Percentiles rank a stretch among this genome's conserved stretches.
These are phyloP conservation scores for Centrapalus pauciflorus DNA, from an alignment of 129 eudicot species.

Conservation along the genomic window DNA sequence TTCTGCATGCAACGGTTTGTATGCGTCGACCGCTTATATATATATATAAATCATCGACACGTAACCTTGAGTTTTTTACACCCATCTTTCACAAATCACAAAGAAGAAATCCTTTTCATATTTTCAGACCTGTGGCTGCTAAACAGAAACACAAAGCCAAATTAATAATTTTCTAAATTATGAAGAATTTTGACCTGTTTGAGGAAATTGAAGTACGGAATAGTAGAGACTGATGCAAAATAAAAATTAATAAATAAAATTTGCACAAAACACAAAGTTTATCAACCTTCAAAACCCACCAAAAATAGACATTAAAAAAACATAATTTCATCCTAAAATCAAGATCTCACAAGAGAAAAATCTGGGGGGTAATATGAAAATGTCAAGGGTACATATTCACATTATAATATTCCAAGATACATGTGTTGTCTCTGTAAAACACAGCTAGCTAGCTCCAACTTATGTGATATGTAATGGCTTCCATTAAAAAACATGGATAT, in stretches of 20 bases:
- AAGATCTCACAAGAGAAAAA: conserved; percentile 33
- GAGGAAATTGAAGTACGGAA: not conserved
- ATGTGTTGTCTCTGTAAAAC: conserved; percentile 33
- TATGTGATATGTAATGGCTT: conserved; percentile 32
- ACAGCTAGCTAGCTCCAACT: conserved; percentile 37
- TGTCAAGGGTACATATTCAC: conserved; percentile 5
- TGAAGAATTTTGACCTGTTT: too few relatives aligned
- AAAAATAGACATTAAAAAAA: conserved; percentile 26
- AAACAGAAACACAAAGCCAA: too few relatives aligned
- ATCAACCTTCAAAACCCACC: conserved; percentile 28
- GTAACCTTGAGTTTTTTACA: too few relatives aligned
- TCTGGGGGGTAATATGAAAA: conserved; percentile 9
- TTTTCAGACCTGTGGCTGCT: too few relatives aligned
- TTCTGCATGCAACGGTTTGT: too few relatives aligned
- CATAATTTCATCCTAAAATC: conserved; percentile 29
- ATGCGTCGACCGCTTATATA: too few relatives aligned
- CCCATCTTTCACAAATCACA: too few relatives aligned
- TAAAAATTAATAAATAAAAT: too few relatives aligned
- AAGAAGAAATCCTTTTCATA: too few relatives aligned
- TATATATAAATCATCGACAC: too few relatives aligned
- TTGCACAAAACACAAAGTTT: conserved; percentile 39
- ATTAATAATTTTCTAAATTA: too few relatives aligned
- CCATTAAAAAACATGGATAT: conserved; percentile 30
- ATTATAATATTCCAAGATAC: conserved; percentile 25
- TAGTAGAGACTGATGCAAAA: conserved; percentile 5